phyloP scores from a whole-genome alignment of 257 asterid species.

The Solanum pinnatisectum region DNA sequence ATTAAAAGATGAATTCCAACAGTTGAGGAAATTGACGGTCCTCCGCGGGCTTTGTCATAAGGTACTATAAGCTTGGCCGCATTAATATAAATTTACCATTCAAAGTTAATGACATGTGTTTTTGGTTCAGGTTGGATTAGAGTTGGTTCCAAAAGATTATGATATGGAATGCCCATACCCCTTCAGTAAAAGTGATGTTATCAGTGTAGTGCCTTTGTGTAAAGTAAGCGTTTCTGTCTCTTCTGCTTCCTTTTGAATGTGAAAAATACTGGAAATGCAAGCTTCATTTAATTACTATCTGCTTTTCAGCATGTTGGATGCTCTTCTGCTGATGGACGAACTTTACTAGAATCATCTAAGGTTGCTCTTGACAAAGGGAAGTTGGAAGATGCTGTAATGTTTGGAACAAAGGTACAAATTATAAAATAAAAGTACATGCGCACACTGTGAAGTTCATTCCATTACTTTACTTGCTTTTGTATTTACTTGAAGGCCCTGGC shows the following conservation, averaged over 20 bases:
- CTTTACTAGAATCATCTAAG: constrained; percentile 88
- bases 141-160: constrained; percentile 85
- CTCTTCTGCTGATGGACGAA: constrained; percentile 96
- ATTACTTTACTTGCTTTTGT: constrained; percentile 1
- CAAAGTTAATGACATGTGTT: constrained; percentile 2
- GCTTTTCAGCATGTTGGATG: constrained; percentile 75
- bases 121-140: constrained; percentile 72
- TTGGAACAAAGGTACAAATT: constrained; percentile 75
- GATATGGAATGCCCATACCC: constrained; percentile 81
- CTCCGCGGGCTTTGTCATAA: constrained; percentile 95
- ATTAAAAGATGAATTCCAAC: constrained; percentile 61
- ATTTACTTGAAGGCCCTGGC: constrained; percentile 70
- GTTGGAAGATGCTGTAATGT: constrained; percentile 87
- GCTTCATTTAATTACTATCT: constrained; percentile 6
- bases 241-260: not conserved
- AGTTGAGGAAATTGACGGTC: constrained; percentile 68
- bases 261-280: not conserved
- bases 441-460: not conserved
- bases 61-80: constrained; percentile 33
- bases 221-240: constrained; percentile 44
- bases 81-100: constrained; percentile 6
- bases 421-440: constrained; percentile 1
- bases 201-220: constrained; percentile 85
- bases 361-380: constrained; percentile 97
- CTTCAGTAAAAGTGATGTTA: constrained; percentile 59